These are phyloP conservation scores for Suhomyces taliae DNA, from an alignment of 1,139 yeast genomes.

Conservation along the genomic window DNA sequence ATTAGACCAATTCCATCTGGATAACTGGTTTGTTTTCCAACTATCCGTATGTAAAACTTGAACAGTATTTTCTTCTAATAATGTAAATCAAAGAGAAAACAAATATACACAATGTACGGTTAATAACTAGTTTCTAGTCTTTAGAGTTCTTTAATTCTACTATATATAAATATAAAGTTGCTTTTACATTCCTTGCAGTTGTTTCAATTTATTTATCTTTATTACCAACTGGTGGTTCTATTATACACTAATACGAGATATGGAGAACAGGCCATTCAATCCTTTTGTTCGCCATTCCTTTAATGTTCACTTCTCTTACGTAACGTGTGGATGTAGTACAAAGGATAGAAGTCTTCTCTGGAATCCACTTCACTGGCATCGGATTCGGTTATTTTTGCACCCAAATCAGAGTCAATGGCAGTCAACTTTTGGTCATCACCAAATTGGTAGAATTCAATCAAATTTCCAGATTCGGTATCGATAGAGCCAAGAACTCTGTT, in stretches of 20 bases:
- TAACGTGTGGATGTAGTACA: conserved; percentile 61
- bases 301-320: conserved; percentile 83
- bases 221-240: not conserved
- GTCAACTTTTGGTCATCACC: conserved; percentile 15
- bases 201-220: no score
- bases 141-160: no score
- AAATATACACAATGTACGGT: no score
- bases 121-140: no score
- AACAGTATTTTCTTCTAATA: no score
- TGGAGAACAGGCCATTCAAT: not conserved
- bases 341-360: conserved; percentile 55
- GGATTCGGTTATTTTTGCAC: conserved; percentile 20
- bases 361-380: conserved; percentile 36
- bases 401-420: conserved; percentile 7
- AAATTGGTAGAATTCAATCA: conserved; percentile 27
- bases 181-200: no score
- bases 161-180: no score
- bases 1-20: no score
- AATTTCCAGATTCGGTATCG: conserved; percentile 41
- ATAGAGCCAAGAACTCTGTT: conserved; percentile 45
- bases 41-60: no score
- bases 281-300: not conserved
- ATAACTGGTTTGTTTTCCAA: no score
- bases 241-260: not conserved
- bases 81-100: no score